Conservation (phyloP, 2,329 filamentous ascomycete species). For the Westerdykella aurantiaca region DNA sequence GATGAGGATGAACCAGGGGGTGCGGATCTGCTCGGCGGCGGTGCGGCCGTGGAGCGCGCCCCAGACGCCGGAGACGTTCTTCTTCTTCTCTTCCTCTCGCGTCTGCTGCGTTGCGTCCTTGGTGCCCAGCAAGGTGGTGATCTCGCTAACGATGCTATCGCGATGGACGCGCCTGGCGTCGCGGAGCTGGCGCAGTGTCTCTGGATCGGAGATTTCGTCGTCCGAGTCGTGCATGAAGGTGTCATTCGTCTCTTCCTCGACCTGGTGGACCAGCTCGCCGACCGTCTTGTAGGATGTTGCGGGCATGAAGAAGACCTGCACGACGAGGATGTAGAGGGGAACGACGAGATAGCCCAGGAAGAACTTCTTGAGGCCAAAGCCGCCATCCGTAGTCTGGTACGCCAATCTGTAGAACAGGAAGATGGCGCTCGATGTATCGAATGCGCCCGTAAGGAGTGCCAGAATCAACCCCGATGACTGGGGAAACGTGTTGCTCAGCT, state of each 20-base stretch:
- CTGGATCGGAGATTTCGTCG: slow-evolving; percentile 46
- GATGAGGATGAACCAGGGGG: slow-evolving; percentile 80
- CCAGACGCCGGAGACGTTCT: slow-evolving; percentile 72
- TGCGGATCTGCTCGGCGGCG: slow-evolving; percentile 66
- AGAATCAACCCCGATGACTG: slow-evolving; percentile 46
- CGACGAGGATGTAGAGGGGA: slow-evolving; percentile 40
- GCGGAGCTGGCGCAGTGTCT: slow-evolving; percentile 44
- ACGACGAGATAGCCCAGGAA: slow-evolving; percentile 48
- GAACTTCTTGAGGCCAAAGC: slow-evolving; percentile 44
- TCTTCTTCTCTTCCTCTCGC: slow-evolving; percentile 61
- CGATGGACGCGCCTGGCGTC: slow-evolving; percentile 55
- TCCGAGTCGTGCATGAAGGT: slow-evolving; percentile 49
- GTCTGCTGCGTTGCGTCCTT: slow-evolving; percentile 58
- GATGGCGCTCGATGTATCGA: slow-evolving; percentile 46
- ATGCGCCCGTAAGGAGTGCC: slow-evolving; percentile 47
- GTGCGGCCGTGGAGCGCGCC: slow-evolving; percentile 72
- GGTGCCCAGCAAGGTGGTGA: slow-evolving; percentile 67
- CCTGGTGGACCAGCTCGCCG: slow-evolving; percentile 72
- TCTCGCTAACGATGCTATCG: slow-evolving; percentile 61
- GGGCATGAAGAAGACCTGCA: slow-evolving; percentile 46
- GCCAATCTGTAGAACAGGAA: slow-evolving; percentile 45
- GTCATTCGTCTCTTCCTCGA: slow-evolving; percentile 47
- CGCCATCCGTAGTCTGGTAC: slow-evolving; percentile 40
- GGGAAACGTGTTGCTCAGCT: slow-evolving; percentile 49
- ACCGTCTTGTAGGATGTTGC: slow-evolving; percentile 50